Evolutionary conservation across 2,329 filamentous ascomycete species (phyloP).

Genomic region (Aspergillus pseudoterreus): DNA sequence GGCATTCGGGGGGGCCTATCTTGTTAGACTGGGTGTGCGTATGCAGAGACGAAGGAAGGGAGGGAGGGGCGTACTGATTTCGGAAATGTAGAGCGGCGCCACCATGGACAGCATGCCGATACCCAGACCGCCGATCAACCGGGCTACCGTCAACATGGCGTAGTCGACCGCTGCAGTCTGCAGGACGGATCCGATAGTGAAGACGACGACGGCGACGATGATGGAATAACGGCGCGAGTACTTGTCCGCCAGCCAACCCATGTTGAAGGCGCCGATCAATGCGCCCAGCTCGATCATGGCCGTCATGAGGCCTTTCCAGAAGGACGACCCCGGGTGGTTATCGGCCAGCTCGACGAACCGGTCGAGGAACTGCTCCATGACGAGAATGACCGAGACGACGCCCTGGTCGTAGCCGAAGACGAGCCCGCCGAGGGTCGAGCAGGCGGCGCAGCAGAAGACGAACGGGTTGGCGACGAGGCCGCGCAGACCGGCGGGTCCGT

Average conservation of each 20-base stretch:
- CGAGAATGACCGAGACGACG: slow-evolving; percentile 45
- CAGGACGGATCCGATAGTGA: slow-evolving; percentile 49
- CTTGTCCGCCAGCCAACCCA: slow-evolving; percentile 51
- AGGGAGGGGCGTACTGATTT: slow-evolving; percentile 36
- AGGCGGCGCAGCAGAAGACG: slow-evolving; percentile 50
- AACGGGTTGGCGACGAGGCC: slow-evolving; percentile 49
- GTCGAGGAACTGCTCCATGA: slow-evolving; percentile 51
- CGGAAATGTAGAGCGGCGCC: slow-evolving; percentile 52
- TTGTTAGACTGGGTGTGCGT: neutral
- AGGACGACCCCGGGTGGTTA: slow-evolving; percentile 34
- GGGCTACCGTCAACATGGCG: slow-evolving; percentile 49
- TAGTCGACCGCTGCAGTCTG: slow-evolving; percentile 51
- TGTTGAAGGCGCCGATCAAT: slow-evolving; percentile 43
- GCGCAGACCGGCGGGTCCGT: slow-evolving; percentile 38
- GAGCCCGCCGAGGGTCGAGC: slow-evolving; percentile 49
- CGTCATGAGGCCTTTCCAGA: slow-evolving; percentile 47
- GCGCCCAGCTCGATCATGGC: slow-evolving; percentile 56
- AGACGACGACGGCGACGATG: slow-evolving; percentile 49
- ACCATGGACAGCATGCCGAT: slow-evolving; percentile 52
- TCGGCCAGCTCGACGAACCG: slow-evolving; percentile 44
- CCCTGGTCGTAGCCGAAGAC: slow-evolving; percentile 50
- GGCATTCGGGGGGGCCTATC: slow-evolving; percentile 43
- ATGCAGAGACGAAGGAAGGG: neutral
- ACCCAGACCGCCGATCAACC: slow-evolving; percentile 50
- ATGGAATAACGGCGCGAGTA: slow-evolving; percentile 53